Evolutionary conservation across 306 rosid genomes (phyloP), one percentile per base, ranked within the genome.

Genomic region (Lupinus albus): DNA sequence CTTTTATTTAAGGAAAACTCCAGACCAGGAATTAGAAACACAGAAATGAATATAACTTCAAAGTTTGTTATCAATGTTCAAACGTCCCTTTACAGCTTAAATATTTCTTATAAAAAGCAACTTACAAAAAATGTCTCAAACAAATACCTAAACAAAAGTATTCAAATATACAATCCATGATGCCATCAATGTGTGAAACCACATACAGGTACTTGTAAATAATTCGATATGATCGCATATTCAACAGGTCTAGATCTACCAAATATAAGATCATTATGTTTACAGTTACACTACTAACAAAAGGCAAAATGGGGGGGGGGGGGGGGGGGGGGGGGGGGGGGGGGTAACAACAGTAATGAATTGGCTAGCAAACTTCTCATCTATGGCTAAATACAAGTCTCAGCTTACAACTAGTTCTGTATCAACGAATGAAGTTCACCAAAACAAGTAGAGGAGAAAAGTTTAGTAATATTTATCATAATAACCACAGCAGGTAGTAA

Each of bases 51-150:
- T 25, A 25, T 25, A 25, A 25, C 30, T 1, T 25, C 30, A 25
- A 25, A 25, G 0, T 25, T 25, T 25, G n/a, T 25, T 33, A 56
- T 11, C 20, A 32, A 25, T 32, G 46, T 28, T 25, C 56, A 59
- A 60, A 42, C 36, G 41, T 44, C 55, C 15, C 18, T 60, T 11
- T 51, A 11, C 18, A 38, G 55, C 49, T 51, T 17, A 54, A 28
- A 46, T 51, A 61, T 60, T 76, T 44, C 36, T 21, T 8, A 47
- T n/a, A 70, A 14, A 33, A 33, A 16, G 15, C 49, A 67, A 36
- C 51, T 52, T 17, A n/a, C 0, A 2, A 52, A 50, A 38, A 30
- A 35, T 0, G 15, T 65, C 71, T 53, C 38, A 63, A 73, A 68
- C 15, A 50, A 16, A 12, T 36, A 35, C 28, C 21, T 44, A 44